Base-by-base conservation (phyloP, 805 yeast genomes). In the Zygoascus bituminiphila region DNA sequence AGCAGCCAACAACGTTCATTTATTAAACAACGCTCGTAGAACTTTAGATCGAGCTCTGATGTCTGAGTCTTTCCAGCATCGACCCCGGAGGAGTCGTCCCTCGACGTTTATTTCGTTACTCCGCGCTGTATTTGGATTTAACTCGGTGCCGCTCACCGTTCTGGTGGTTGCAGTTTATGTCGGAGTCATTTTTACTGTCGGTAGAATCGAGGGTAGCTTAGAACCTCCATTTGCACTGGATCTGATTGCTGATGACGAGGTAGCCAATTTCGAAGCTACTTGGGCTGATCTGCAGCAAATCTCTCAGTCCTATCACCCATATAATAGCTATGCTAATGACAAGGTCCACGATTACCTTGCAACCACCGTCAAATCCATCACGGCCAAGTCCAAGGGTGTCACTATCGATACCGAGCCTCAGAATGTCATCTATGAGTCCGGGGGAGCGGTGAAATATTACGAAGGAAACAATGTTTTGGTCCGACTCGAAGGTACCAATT, bases 401-500 rank as follows among this genome's bases (percentile, higher is more conserved):
- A 76, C 75, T 61, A 58, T 67, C 5, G 53, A 61, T 14, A n/a
- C 26, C 10, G 45, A 31, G 12, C 52, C 54, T 6, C 63, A 75
- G n/a, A 23, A 2, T n/a, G 24, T 44, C 15, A 21, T 44, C 5
- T 33, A n/a, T 36, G 17, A 33, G 10, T 10, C 15, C 4, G 69
- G 64, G 37, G 63, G 69, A 4, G 69, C 79, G 47, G 73, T 84
- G 10, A 69, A 79, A n/a, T 88, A 84, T 66, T 89, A 77, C 60
- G 96, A 89, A 63, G 79, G 91, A 47, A 78, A 85, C 53, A 89
- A 89, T 59, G 68, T 89, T n/a, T 58, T 86, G 37, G 95, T 82
- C 6, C 79, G 84, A 59, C 65, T 89, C 35, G 73, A 79, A 57
- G 96, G 96, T 22, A 61, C 70, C 12, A 68, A 82, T 46, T 4